These are phyloP conservation scores for Gossypium davidsonii DNA, from an alignment of 441 rosid genomes.

Conservation along the genomic window DNA sequence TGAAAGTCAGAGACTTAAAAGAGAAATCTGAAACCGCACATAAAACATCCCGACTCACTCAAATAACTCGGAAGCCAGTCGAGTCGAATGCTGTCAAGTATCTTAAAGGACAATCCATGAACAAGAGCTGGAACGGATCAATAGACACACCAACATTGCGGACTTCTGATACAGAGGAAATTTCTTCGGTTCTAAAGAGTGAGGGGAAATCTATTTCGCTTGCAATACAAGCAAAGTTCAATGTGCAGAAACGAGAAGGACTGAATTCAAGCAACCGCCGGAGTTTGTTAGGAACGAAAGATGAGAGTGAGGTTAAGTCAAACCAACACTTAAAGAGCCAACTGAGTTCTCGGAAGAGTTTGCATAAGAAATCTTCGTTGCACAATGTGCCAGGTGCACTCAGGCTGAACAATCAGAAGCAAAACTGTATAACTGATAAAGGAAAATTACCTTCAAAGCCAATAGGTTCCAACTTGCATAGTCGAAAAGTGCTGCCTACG, in stretches of 20 bases:
- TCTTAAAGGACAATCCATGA: conserved; percentile 60
- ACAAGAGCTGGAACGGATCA: conserved; percentile 64
- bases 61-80: conserved; percentile 37
- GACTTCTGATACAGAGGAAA: conserved; percentile 40
- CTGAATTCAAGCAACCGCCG: conserved; percentile 40
- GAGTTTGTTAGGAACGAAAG: conserved; percentile 36
- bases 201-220: conserved; percentile 73
- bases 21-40: conserved; percentile 49
- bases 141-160: conserved; percentile 34
- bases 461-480: conserved; percentile 28
- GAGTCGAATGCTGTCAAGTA: conserved; percentile 50
- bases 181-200: conserved; percentile 32
- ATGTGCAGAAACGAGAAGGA: conserved; percentile 73
- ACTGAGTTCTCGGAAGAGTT: conserved; percentile 40
- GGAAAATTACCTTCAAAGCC: conserved; percentile 47
- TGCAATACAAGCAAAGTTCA: conserved; percentile 85
- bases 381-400: conserved; percentile 49
- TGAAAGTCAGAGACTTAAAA: conserved; percentile 40
- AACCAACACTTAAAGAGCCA: conserved; percentile 54
- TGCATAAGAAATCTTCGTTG: conserved; percentile 38
- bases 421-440: conserved; percentile 48
- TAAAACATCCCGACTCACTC: conserved; percentile 38
- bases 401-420: conserved; percentile 85
- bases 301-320: conserved; percentile 43
- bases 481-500: conserved; percentile 35